Conservation (phyloP, 2,329 filamentous ascomycete genomes). For the Neospermospora avenae region DNA sequence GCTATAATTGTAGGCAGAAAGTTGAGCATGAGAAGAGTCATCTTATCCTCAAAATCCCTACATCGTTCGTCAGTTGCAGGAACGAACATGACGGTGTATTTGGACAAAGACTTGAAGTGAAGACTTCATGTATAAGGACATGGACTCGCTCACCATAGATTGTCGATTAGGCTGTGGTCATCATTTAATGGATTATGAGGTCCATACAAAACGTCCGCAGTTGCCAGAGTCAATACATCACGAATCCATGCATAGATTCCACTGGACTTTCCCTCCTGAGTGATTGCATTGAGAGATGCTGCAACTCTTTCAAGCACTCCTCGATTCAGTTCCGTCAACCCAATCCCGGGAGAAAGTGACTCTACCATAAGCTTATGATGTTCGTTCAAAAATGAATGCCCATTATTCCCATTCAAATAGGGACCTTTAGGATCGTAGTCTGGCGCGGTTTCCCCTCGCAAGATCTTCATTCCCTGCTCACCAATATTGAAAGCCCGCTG, state of each 20-base stretch:
- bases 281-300: constrained; percentile 32
- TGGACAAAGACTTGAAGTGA: neutral
- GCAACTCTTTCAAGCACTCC: constrained; percentile 39
- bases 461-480: constrained; percentile 34
- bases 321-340: constrained; percentile 38
- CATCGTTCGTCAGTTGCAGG: neutral
- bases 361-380: constrained; percentile 38
- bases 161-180: constrained; percentile 37
- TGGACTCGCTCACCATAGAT: constrained; percentile 36
- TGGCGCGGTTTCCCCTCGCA: constrained; percentile 26
- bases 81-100: neutral
- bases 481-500: constrained; percentile 40
- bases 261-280: constrained; percentile 33
- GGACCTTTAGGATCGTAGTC: constrained; percentile 29
- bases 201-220: constrained; percentile 44
- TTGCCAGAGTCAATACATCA: constrained; percentile 40
- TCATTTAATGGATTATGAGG: constrained; percentile 41
- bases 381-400: constrained; percentile 35
- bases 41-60: constrained; percentile 34
- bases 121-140: neutral
- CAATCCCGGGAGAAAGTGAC: constrained; percentile 36
- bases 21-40: constrained; percentile 34
- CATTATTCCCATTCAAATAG: constrained; percentile 30
- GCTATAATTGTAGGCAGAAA: constrained; percentile 36
- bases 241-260: constrained; percentile 41